These are phyloP conservation scores for Cephalotrichum gorgonifer DNA, from an alignment of 2,329 filamentous ascomycete species.

Conservation along the genomic window DNA sequence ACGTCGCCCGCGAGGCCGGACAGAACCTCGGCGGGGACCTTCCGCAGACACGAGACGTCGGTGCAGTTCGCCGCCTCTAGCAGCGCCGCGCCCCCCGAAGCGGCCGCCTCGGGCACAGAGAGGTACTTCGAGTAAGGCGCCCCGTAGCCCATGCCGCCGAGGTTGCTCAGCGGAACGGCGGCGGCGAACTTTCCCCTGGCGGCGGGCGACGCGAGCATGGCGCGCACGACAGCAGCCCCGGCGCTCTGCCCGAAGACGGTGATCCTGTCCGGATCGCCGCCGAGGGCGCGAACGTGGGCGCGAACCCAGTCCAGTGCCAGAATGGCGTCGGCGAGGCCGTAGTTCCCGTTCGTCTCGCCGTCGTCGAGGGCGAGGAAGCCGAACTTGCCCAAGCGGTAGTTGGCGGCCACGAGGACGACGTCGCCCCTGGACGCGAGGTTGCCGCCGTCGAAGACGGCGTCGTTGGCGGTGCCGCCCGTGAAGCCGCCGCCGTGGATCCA, in stretches of 20 bases:
- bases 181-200: slow-evolving; percentile 34
- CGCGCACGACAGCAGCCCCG: slow-evolving; percentile 37
- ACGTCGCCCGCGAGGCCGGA: slow-evolving; percentile 21
- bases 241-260: slow-evolving; percentile 72
- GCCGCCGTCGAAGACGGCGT: slow-evolving; percentile 39
- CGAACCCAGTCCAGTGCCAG: slow-evolving; percentile 66
- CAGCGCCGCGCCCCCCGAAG: slow-evolving; percentile 36
- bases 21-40: slow-evolving; percentile 30
- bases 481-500: slow-evolving; percentile 65
- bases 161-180: slow-evolving; percentile 31
- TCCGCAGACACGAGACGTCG: slow-evolving; percentile 39
- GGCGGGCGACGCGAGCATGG: slow-evolving; percentile 24
- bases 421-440: slow-evolving; percentile 35
- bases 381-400: slow-evolving; percentile 67
- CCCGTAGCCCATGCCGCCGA: slow-evolving; percentile 38
- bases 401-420: slow-evolving; percentile 64
- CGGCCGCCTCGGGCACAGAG: slow-evolving; percentile 40
- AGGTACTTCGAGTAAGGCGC: slow-evolving; percentile 48
- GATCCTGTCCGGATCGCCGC: slow-evolving; percentile 68
- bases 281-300: slow-evolving; percentile 68
- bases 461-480: slow-evolving; percentile 29
- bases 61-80: slow-evolving; percentile 42
- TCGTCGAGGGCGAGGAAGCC: slow-evolving; percentile 62
- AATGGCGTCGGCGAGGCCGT: slow-evolving; percentile 64
- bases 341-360: slow-evolving; percentile 49